These are phyloP conservation scores for Sporothrix schenckii DNA, from an alignment of 2,329 filamentous ascomycete species.

Conservation along the genomic window DNA sequence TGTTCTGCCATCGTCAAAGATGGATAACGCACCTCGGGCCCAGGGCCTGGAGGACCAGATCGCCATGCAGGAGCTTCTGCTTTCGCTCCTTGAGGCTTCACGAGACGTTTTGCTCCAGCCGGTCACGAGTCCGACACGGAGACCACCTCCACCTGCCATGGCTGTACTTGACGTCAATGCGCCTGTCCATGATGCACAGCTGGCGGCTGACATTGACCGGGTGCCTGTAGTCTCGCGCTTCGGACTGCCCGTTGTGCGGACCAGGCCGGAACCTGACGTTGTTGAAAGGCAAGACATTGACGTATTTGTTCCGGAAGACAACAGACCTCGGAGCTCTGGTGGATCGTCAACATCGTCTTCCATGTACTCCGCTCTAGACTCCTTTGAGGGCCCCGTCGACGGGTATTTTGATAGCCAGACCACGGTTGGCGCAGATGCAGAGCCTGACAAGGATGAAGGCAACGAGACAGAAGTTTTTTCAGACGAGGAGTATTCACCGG, in stretches of 20 bases:
- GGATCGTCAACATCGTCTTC: slow-evolving; percentile 25
- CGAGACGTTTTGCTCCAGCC: neutral
- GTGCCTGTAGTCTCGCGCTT: slow-evolving; percentile 16
- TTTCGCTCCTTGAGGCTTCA: slow-evolving; percentile 35
- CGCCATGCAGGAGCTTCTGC: slow-evolving; percentile 38
- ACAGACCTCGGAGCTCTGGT: slow-evolving; percentile 13
- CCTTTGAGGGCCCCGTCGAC: slow-evolving; percentile 20
- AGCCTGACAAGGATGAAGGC: neutral
- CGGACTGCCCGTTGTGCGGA: slow-evolving; percentile 1
- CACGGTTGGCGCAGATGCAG: neutral
- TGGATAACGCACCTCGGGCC: slow-evolving; percentile 33
- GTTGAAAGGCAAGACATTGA: neutral
- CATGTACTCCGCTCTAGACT: slow-evolving; percentile 33
- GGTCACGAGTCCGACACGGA: neutral
- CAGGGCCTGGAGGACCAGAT: slow-evolving; percentile 34
- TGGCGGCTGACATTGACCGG: slow-evolving; percentile 22
- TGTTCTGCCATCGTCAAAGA: slow-evolving; percentile 33
- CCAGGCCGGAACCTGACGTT: neutral
- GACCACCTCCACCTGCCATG: neutral
- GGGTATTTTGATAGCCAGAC: slow-evolving; percentile 21
- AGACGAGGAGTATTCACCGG: neutral
- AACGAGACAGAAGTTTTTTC: slow-evolving; percentile 23
- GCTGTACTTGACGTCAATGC: neutral
- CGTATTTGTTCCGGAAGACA: neutral
- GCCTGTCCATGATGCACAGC: neutral